Conservation (phyloP, 169 alveolate species). For the Babesia ovis region DNA sequence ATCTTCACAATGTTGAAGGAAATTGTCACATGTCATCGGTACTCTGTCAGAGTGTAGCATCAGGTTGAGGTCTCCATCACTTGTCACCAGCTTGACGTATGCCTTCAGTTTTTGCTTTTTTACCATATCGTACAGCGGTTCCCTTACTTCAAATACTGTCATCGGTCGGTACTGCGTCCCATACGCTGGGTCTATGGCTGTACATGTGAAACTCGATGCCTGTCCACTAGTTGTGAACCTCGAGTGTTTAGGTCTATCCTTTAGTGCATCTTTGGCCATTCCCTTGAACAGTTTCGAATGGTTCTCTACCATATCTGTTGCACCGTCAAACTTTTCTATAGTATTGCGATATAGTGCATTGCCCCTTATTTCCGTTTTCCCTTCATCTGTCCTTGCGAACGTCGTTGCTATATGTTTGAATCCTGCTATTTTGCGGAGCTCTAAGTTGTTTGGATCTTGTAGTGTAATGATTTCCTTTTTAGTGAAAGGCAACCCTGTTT, state of each 20-base stretch:
- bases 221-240: conserved; percentile 65
- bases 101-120: conserved; percentile 64
- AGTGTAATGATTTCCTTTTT: conserved; percentile 70
- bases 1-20: conserved; percentile 78
- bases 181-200: conserved; percentile 56
- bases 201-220: conserved; percentile 68
- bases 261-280: neutral
- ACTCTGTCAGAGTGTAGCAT: conserved; percentile 67
- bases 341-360: conserved; percentile 34
- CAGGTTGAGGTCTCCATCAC: conserved; percentile 68
- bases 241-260: conserved; percentile 52
- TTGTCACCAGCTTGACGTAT: conserved; percentile 67
- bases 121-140: conserved; percentile 63
- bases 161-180: conserved; percentile 53
- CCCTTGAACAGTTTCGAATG: conserved; percentile 46
- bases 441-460: conserved; percentile 70
- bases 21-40: conserved; percentile 73
- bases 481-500: conserved; percentile 60
- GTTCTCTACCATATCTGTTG: conserved; percentile 32
- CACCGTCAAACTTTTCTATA: conserved; percentile 19
- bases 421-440: conserved; percentile 34
- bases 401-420: conserved; percentile 48
- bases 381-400: conserved; percentile 13
- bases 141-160: conserved; percentile 68
- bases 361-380: conserved; percentile 32